A percentile compares a stretch with the other conserved stretches of the same genome.
Evolutionary conservation across 352 stramenopile species (phyloP).

Genomic region (Globisporangium iwayamae): DNA sequence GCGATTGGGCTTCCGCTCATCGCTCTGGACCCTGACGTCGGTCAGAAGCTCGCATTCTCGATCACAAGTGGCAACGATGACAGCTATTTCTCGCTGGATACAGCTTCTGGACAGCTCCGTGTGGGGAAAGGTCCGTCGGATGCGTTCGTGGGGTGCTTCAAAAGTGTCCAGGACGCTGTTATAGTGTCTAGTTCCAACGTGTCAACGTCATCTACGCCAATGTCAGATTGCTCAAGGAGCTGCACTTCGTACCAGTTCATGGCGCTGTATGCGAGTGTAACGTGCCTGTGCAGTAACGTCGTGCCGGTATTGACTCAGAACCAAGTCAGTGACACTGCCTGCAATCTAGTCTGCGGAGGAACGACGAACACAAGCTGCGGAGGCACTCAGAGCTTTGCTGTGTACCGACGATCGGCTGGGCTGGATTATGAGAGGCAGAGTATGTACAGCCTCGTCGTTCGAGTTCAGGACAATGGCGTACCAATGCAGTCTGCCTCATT

Average conservation of each 20-base stretch:
- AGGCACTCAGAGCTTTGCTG: slow-evolving; percentile 17
- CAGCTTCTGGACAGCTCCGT: slow-evolving; percentile 2
- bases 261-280: slow-evolving; percentile 15
- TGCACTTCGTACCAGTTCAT: slow-evolving; percentile 25
- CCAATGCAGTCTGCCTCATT: slow-evolving; percentile 5
- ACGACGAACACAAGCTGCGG: slow-evolving; percentile 19
- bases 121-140: slow-evolving; percentile 9
- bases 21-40: slow-evolving; percentile 5
- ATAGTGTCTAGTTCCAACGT: background rate
- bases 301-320: slow-evolving; percentile 4
- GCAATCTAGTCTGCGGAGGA: slow-evolving; percentile 15
- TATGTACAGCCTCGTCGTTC: background rate
- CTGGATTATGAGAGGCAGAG: slow-evolving; percentile 24
- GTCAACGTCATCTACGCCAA: background rate
- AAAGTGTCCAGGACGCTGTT: background rate
- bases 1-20: slow-evolving; percentile 12
- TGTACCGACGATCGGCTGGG: slow-evolving; percentile 21
- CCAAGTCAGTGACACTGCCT: slow-evolving; percentile 6
- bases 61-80: slow-evolving; percentile 9
- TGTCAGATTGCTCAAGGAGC: slow-evolving; percentile 13
- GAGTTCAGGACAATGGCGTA: slow-evolving; percentile 9
- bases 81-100: slow-evolving; percentile 5
- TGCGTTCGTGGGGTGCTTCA: slow-evolving; percentile 12
- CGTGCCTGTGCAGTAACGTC: slow-evolving; percentile 26
- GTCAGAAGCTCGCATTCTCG: slow-evolving; percentile 6